These are phyloP conservation scores for Candida sanyaensis DNA, from an alignment of 1,139 yeast genomes.

Conservation along the genomic window DNA sequence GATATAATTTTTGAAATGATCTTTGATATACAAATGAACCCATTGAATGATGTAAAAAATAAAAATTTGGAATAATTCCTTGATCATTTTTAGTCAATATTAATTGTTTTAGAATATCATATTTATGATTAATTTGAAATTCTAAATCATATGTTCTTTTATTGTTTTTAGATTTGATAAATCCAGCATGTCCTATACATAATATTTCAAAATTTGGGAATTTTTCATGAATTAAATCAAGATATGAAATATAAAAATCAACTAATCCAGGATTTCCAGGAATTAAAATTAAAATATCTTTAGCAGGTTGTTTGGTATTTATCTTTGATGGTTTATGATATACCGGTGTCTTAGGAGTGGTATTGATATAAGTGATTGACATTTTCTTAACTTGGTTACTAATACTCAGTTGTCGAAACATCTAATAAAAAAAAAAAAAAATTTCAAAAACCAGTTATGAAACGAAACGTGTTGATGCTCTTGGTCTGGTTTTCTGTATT, in stretches of 20 bases:
- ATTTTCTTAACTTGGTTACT: neutral
- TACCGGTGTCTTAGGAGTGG: slow-evolving; percentile 28
- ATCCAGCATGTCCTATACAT: slow-evolving; percentile 60
- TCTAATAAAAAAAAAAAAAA: too few relatives aligned
- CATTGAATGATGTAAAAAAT: slow-evolving; percentile 61
- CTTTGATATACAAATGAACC: slow-evolving; percentile 62
- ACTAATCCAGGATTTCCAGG: slow-evolving; percentile 74
- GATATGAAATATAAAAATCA: slow-evolving; percentile 55
- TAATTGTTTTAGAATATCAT: slow-evolving; percentile 35
- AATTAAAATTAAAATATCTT: slow-evolving; percentile 46
- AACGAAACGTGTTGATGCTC: neutral
- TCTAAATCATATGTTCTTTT: slow-evolving; percentile 36
- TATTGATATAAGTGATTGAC: slow-evolving; percentile 12
- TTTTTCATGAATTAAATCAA: slow-evolving; percentile 41
- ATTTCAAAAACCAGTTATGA: too few relatives aligned
- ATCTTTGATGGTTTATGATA: slow-evolving; percentile 22
- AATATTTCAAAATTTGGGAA: slow-evolving; percentile 50
- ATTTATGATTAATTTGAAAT: slow-evolving; percentile 55
- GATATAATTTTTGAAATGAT: slow-evolving; percentile 29
- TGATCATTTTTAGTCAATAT: slow-evolving; percentile 17
- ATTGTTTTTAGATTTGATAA: slow-evolving; percentile 25
- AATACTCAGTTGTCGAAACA: too few relatives aligned
- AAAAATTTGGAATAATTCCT: slow-evolving; percentile 31
- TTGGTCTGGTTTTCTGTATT: neutral
- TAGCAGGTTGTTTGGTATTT: neutral